Percentiles rank a stretch among this genome's conserved stretches.
phyloP scores from a whole-genome alignment of 1,139 yeast genomes.

The Geotrichum cucujoidarum region DNA sequence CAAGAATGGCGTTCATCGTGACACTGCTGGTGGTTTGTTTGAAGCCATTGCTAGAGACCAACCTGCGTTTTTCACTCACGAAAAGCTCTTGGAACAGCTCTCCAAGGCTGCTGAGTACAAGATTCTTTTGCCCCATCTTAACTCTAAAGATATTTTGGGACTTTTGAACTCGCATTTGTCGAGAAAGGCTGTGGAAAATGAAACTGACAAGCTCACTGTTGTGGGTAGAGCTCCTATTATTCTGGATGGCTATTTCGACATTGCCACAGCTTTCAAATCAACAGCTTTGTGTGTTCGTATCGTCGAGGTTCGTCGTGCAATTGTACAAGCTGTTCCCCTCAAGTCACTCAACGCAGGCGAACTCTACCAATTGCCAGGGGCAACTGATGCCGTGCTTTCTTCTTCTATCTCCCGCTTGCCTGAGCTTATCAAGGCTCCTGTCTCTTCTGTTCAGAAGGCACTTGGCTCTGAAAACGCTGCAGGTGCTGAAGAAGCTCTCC shows the following conservation, averaged over 20 bases:
- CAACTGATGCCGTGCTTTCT: constrained; percentile 28
- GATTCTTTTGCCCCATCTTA: constrained; percentile 43
- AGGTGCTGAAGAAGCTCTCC: constrained; percentile 47
- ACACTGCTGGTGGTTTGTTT: constrained; percentile 67
- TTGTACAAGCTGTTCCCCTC: constrained; percentile 72
- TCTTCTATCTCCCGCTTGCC: constrained; percentile 4
- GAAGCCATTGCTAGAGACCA: constrained; percentile 61
- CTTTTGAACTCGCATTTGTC: constrained; percentile 54
- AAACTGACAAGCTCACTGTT: constrained; percentile 49
- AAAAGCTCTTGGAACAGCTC: constrained; percentile 56
- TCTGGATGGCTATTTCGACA: constrained; percentile 69
- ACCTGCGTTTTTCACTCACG: constrained; percentile 56
- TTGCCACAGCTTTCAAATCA: constrained; percentile 74
- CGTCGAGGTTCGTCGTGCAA: constrained; percentile 62
- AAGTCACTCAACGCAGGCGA: constrained; percentile 52
- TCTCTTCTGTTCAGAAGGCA: constrained; percentile 17
- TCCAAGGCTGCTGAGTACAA: constrained; percentile 60
- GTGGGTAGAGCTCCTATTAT: constrained; percentile 62
- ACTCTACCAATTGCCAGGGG: constrained; percentile 76
- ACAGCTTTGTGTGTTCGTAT: constrained; percentile 59
- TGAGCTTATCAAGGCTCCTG: constrained; percentile 11
- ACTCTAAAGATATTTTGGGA: constrained; percentile 45
- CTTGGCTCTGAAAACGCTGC: constrained; percentile 18
- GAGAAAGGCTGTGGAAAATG: constrained; percentile 43
- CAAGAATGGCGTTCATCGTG: constrained; percentile 73